phyloP scores from a whole-genome alignment of 495 filamentous ascomycete species.

The Penicillium bovifimosum region DNA sequence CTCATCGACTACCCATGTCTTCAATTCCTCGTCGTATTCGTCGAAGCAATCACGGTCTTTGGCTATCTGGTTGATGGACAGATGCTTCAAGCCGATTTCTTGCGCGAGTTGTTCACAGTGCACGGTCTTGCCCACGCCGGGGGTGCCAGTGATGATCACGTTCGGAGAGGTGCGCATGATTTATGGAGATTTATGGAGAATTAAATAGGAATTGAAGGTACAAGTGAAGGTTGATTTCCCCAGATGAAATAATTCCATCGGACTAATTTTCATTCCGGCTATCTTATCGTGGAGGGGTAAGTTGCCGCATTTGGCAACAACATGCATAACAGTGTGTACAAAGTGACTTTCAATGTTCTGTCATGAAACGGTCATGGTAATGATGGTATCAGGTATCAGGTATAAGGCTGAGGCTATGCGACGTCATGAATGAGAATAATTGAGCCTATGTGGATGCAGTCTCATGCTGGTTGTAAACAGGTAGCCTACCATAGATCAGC shows the following conservation, averaged over 20 bases:
- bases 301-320: constrained; percentile 3
- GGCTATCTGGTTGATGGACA: constrained; percentile 85
- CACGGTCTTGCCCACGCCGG: constrained; percentile 90
- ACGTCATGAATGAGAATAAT: background rate
- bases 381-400: background rate
- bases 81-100: constrained; percentile 67
- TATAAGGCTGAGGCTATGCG: too few relatives aligned
- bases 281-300: constrained; percentile 21
- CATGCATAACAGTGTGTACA: background rate
- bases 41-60: constrained; percentile 80
- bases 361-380: background rate
- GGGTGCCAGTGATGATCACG: constrained; percentile 91
- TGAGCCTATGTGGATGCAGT: background rate
- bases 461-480: background rate
- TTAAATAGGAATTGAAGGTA: background rate
- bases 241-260: constrained; percentile 13
- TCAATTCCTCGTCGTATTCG: constrained; percentile 74
- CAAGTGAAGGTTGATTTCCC: constrained; percentile 6
- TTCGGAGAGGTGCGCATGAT: constrained; percentile 63
- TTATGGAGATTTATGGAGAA: constrained; percentile 15
- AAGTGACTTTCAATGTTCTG: too few relatives aligned
- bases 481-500: constrained; percentile 2
- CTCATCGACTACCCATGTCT: constrained; percentile 93
- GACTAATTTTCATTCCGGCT: constrained; percentile 16
- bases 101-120: constrained; percentile 76